Percentiles rank a stretch among this genome's conserved stretches.
Evolutionary conservation across 306 rosid species (phyloP).

Genomic region (Acacia confusa): DNA sequence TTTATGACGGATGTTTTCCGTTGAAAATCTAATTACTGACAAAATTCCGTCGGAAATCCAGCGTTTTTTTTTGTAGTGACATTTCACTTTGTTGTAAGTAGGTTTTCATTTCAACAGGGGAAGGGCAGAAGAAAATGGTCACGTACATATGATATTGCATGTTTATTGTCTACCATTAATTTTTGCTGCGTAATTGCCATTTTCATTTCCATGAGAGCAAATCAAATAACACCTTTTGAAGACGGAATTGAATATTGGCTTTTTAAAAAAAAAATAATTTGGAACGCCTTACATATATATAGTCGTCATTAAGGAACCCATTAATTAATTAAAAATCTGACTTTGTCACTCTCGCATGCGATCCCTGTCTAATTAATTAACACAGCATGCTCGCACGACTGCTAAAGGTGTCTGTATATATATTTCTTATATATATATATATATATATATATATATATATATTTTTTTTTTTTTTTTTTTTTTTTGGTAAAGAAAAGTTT

Average conservation of each 20-base stretch:
- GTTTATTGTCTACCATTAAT: background rate
- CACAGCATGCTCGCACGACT: background rate
- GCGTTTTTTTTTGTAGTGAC: too few species aligned
- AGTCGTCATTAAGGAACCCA: background rate
- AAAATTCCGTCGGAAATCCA: too few species aligned
- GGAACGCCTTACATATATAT: background rate
- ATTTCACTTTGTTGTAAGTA: too few species aligned
- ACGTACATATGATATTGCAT: background rate
- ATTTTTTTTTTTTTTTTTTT: too few species aligned
- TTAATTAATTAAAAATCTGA: background rate
- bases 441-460: too few species aligned
- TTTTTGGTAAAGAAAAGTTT: too few species aligned
- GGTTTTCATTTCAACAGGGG: background rate
- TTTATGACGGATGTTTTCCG: too few species aligned
- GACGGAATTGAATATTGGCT: constrained; percentile 7
- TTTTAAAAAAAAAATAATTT: background rate
- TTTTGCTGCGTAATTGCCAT: background rate
- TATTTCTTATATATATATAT: too few species aligned
- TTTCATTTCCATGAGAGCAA: background rate
- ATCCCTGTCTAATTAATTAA: too few species aligned
- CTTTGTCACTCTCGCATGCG: constrained; percentile 18
- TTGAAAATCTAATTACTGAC: too few species aligned
- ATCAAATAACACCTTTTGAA: background rate
- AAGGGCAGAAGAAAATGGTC: background rate
- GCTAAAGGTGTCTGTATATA: background rate